These are phyloP conservation scores for Kluyveromyces sp. DNA, from an alignment of 1,139 yeast species.

Conservation along the genomic window DNA sequence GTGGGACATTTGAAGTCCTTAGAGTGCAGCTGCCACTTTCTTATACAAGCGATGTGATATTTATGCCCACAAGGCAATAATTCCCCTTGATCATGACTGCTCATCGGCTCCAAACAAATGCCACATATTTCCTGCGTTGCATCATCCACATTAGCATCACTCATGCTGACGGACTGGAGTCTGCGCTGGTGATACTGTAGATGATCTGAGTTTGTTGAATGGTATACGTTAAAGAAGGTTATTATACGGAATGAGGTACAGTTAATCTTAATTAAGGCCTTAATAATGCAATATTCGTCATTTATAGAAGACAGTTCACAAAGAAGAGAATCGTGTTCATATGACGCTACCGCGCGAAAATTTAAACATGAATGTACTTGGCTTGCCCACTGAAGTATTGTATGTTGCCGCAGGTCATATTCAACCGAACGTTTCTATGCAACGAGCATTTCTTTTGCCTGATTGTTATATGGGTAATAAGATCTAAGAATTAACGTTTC, in stretches of 20 bases:
- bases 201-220: no score
- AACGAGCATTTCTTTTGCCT: no score
- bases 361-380: no score
- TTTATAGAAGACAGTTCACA: background rate
- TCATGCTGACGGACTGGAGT: background rate
- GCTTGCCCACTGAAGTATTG: no score
- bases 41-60: conserved; percentile 26
- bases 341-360: no score
- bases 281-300: background rate
- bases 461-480: no score
- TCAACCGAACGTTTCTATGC: no score
- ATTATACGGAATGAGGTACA: background rate
- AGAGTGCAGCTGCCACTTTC: conserved; percentile 28
- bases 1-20: conserved; percentile 25
- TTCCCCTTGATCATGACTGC: conserved; percentile 17
- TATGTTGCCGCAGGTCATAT: no score
- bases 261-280: background rate
- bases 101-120: conserved; percentile 25
- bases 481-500: no score
- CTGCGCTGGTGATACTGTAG: no score
- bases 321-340: conserved; percentile 5
- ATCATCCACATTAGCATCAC: background rate
- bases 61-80: conserved; percentile 25
- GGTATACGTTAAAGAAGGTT: background rate
- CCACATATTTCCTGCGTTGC: conserved; percentile 24